These are phyloP conservation scores for Lactuca sativa DNA, from an alignment of 129 eudicot species.

Conservation along the genomic window DNA sequence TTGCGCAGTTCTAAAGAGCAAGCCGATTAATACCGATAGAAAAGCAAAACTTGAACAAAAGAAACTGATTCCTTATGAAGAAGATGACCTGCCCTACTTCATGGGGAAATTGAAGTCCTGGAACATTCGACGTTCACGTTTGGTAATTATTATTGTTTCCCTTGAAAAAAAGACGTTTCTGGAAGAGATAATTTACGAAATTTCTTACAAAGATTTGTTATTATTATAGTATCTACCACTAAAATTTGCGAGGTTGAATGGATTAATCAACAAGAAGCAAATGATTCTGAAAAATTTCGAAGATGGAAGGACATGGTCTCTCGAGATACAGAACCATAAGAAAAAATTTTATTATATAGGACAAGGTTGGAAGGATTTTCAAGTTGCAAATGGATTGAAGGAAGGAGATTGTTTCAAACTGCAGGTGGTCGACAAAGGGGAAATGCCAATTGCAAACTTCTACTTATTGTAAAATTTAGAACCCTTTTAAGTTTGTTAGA, in stretches of 20 bases:
- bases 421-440: conserved; percentile 9
- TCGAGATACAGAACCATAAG: neutral
- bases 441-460: conserved; percentile 4
- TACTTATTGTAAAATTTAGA: neutral
- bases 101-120: neutral
- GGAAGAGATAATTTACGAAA: neutral
- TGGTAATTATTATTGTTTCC: conserved; percentile 16
- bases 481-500: no score
- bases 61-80: neutral
- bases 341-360: neutral
- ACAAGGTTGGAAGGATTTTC: conserved; percentile 28
- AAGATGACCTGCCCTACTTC: conserved; percentile 9
- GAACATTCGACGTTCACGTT: neutral
- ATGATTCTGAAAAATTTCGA: conserved; percentile 21
- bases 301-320: conserved; percentile 15
- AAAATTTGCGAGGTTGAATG: conserved; percentile 10
- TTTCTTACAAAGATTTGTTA: no score
- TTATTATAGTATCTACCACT: conserved; percentile 25
- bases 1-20: no score
- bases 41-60: neutral
- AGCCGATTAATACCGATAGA: no score
- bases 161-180: no score
- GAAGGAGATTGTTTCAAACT: conserved; percentile 30
- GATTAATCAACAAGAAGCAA: conserved; percentile 15
- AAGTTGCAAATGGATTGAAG: conserved; percentile 25